Evolutionary conservation across 495 filamentous ascomycete genomes (phyloP), one percentile per base, ranked within the genome.

Genomic region (Aspergillus affinis): DNA sequence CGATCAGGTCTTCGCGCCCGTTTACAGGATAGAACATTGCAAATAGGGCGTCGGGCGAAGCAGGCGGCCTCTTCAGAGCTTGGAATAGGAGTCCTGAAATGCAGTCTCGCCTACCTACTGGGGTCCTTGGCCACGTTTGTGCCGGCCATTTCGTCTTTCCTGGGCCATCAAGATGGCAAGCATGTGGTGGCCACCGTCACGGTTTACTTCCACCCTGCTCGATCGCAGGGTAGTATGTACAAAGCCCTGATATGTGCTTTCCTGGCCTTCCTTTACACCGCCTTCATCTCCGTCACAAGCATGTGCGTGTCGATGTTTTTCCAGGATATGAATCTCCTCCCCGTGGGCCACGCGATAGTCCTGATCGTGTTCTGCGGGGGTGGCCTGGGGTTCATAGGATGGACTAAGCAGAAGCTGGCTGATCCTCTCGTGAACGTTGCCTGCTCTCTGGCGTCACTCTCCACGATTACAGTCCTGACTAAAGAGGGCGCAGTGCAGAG

Each of bases 201-300:
- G 19, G 93, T 97, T 10, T 98, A 97, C 66, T 98, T 98, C 73
- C 93, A 98, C 72, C 93, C 94, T n/a, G 91, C 93, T 13, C 81
- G 94, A 59, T 88, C 91, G 19, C 85, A 88, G 48, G 94, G 94
- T 5, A 92, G 90, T 71, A 97, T 96, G 92, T 85, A 87, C 58
- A 89, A 96, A 69, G 93, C 93, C 6, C 86, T 89, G 26, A 69
- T 96, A n/a, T 89, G 93, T 61, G 92, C 93, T 4, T 71, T 90
- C 53, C 76, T 88, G 21, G 93, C 93, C 1, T 91, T 97, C 59
- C 73, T 85, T 48, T 98, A 97, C 70, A 90, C 91, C 17, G 85
- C 88, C 48, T 81, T 91, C 58, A 75, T 98, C 41, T 91, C 87
- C 4, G 82, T 97, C 54, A 82, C 88, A 44, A 95, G 91, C 65